Evolutionary conservation across 2,329 filamentous ascomycete genomes (phyloP), one percentile per base, ranked within the genome.

Genomic region (Xylaria sp.): DNA sequence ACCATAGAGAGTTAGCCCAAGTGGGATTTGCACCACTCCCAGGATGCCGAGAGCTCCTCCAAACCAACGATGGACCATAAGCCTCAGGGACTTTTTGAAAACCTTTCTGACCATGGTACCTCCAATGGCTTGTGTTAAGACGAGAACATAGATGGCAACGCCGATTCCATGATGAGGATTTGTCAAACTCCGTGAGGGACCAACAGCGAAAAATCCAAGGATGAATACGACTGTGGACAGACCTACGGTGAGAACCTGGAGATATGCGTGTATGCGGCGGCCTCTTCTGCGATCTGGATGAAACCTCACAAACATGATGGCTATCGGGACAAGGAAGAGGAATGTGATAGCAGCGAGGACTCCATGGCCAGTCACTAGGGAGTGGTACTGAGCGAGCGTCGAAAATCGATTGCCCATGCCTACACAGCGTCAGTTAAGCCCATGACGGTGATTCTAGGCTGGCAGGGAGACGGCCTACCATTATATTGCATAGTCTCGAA

Each of bases 1-100:
- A 5, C 95, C 95, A 72, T 97, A 99, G 1, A 99, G 82, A 0
- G 94, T 94, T 49, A 99, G 82, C 0, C 95, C 95, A 0, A 99
- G 83, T 0, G 95, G 91, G 11, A 99, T 87, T 74, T 99, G 95
- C 3, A 89, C 85, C 67, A 98, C 88, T 0, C 92, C 95, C 3
- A 99, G 81, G 17, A 98, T 78, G 2, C 91, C 90, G 70, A 94
- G 87, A 0, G 86, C 80, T 60, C 94, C 84, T 17, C 95, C 95
- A 17, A 91, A 79, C 92, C 95, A 97, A 74, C 94, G 91, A 78
- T 99, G 95, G 43, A 98, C 77, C 83, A 91, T 83, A 38, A 82
- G 76, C 19, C 84, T 79, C 14, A 85, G 72, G 17, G 83, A 83
- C 53, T 80, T 82, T 33, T 79, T 78, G 42, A 77, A 77, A 54